Base-by-base conservation (phyloP, 2,329 filamentous ascomycete genomes). In the Diaporthe vaccinii region DNA sequence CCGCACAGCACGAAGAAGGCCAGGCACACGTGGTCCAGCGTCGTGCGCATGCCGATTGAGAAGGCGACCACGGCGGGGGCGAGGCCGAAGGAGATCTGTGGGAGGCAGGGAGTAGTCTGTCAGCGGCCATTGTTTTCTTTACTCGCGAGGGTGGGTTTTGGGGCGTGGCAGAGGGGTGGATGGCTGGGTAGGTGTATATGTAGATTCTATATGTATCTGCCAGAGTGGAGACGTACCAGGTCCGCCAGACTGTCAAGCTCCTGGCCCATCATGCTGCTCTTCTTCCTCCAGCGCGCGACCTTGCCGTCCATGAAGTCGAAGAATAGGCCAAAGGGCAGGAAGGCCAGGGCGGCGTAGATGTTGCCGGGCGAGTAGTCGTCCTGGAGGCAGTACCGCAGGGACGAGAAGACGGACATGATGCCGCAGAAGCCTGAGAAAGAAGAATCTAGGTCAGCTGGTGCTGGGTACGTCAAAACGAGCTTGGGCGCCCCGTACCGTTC, bases 301-400 rank as follows among this genome's bases (percentile, higher is more conserved):
- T 96, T 97, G 82, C 97, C 97, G 84, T 99, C 97, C 89, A 98
- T 95, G 82, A 98, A 97, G 85, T 99, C 97, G 84, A 98, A 98
- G 87, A 98, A 98, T 17, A 98, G 88, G 7, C 95, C 96, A 76
- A 98, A 94, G 0, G 96, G 96, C 84, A 98, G 94, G 84, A 98
- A 95, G 6, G 88, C 91, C 67, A 99, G 91, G 2, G 97, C 96
- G 46, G 93, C 86, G 90, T 94, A 98, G 73, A 98, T 87, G 80
- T 95, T 93, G 71, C 87, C 87, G 79, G 91, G 87, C 73, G 93
- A 87, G 75, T 88, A 82, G 78, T 93, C 91, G 77, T 92, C 93
- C 70, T 73, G 70, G 77, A 98, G 90, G 84, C 94, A 97, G 89
- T 98, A 98, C 79, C 95, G 94, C 86, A 99, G 91, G 34, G 95